Evolutionary conservation across 352 stramenopile species (phyloP).

Genomic region (Phytophthora brassicae): DNA sequence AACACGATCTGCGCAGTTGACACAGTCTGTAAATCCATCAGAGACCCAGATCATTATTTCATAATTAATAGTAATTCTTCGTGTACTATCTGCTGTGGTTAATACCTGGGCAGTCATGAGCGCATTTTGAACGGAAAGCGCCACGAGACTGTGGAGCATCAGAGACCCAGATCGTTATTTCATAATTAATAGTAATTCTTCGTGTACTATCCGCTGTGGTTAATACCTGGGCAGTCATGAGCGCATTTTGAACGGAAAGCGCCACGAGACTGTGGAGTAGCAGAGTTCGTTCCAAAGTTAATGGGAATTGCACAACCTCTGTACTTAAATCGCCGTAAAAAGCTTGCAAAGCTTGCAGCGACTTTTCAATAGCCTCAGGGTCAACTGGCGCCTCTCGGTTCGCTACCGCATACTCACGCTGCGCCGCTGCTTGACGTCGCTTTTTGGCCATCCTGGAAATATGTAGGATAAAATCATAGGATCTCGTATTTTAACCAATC

Average conservation of each 20-base stretch:
- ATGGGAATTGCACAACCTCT: slow-evolving; percentile 17
- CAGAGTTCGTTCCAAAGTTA: slow-evolving; percentile 33
- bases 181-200: too few relatives aligned
- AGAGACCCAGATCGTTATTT: slow-evolving; percentile 33
- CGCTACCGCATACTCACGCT: slow-evolving; percentile 9
- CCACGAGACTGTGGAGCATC: slow-evolving; percentile 41
- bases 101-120: slow-evolving; percentile 50
- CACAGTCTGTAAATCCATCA: slow-evolving; percentile 26
- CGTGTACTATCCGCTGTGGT: too few relatives aligned
- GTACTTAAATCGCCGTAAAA: slow-evolving; percentile 21
- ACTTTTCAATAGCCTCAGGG: slow-evolving; percentile 8
- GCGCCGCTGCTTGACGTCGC: slow-evolving; percentile 21
- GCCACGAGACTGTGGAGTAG: slow-evolving; percentile 42
- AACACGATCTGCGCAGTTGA: slow-evolving; percentile 30
- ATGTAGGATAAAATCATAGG: slow-evolving; percentile 5
- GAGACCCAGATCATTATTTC: too few relatives aligned
- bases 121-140: slow-evolving; percentile 37
- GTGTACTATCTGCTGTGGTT: too few relatives aligned
- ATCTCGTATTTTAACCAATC: not conserved
- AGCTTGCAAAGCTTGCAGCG: slow-evolving; percentile 2
- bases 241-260: slow-evolving; percentile 37
- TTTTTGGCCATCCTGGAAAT: slow-evolving; percentile 43
- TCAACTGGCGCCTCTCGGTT: slow-evolving; percentile 9
- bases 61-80: too few relatives aligned
- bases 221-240: slow-evolving; percentile 50